Base-by-base conservation (phyloP, 192 early-diverging fungal species). In the Jimgerdemannia lactiflua region DNA sequence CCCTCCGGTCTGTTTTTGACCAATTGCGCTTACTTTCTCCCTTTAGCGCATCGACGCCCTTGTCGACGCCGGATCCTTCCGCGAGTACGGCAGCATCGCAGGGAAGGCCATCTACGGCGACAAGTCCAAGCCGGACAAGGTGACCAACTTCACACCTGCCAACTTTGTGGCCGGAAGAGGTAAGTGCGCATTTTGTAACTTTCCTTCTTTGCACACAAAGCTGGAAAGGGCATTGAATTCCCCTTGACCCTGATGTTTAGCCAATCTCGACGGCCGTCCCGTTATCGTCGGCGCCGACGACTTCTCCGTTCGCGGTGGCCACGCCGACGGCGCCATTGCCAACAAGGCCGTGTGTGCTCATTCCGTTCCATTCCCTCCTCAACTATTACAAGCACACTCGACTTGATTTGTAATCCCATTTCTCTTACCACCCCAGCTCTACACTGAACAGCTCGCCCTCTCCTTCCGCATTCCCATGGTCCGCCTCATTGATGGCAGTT, bases 281-380 rank as follows among this genome's bases (percentile, higher is more conserved):
- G 64, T 82, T 3, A 70, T 82, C 66, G 65, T 82, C 2, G 80
- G 73, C 41, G 80, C 76, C 43, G 80, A 82, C 59, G 80, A 82
- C 64, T 82, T 82, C 76, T 72, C 77, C n/a, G 78, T 82, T 41
- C 80, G 80, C 44, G 80, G 77, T 43, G 80, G 80, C 7, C 80
- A 82, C 72, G 80, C 77, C 41, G 80, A 82, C 67, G 80, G 80
- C 65, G 80, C 80, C 3, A 71, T 82, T 11, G 77, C 77, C 72
- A 71, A 74, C 18, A 82, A 82, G 76, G 78, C 80, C 17, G 80
- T 81, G 54, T 75, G 65, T 59, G 10, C 29, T 29, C 29, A 29
- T 29, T 29, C 29, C 29, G 0, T 29, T 1, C 29, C 29, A 29
- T 29, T 29, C 29, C 29, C 29, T 29, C 29, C 29, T 29, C 29